These are phyloP conservation scores for Aspergillus bertholletiae DNA, from an alignment of 495 filamentous ascomycete species.

Conservation along the genomic window DNA sequence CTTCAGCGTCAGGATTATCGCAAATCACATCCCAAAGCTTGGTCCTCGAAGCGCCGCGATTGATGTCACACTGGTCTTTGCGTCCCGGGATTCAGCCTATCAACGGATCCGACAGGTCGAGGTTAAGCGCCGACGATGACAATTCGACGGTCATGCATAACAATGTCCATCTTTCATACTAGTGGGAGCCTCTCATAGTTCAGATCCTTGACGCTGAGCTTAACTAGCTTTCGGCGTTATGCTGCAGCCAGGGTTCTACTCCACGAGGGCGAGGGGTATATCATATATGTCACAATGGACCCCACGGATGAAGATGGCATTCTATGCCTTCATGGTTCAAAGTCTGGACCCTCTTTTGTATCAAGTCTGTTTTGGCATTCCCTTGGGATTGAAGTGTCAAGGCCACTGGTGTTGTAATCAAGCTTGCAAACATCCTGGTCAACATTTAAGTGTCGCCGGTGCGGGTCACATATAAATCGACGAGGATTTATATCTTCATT, in stretches of 20 bases:
- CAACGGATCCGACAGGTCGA: constrained; percentile 12
- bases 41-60: constrained; percentile 5
- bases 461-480: background rate
- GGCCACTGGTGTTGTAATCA: background rate
- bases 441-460: background rate
- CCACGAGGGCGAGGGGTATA: constrained; percentile 1
- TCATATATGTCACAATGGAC: constrained; percentile 5
- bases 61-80: background rate
- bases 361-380: background rate
- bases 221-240: background rate
- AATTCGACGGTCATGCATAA: constrained; percentile 12
- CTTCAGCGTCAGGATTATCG: background rate
- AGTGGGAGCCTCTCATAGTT: constrained; percentile 19
- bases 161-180: constrained; percentile 18
- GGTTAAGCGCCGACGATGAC: constrained; percentile 21
- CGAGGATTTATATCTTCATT: background rate
- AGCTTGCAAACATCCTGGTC: no score
- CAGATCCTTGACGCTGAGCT: constrained; percentile 20
- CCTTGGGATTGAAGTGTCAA: background rate
- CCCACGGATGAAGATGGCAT: background rate
- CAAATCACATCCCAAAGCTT: constrained; percentile 3
- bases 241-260: background rate
- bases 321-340: background rate
- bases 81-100: constrained; percentile 9
- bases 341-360: background rate